Base-by-base conservation (phyloP, 163 green algal species). In the Chlamydomonas reinhardtii region DNA sequence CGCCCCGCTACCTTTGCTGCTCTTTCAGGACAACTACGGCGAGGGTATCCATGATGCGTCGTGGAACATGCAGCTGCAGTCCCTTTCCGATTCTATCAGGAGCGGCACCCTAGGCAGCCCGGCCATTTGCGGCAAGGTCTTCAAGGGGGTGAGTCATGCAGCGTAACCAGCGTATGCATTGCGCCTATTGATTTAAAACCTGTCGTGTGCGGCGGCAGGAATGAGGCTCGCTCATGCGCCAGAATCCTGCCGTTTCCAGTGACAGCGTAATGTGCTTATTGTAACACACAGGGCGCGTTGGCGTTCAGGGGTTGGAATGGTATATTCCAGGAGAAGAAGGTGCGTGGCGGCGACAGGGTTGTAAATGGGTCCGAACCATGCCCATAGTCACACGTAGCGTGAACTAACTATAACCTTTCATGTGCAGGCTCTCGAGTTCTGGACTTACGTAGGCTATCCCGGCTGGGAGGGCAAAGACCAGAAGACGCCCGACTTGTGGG, bases 251-350 rank as follows among this genome's bases (percentile, higher is more conserved):
- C 39, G 8, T 8, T 48, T 5, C 39, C 39, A 48, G 39, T 14
- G 39, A 14, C 39, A 48, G 39, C 39, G 8, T 8, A 5, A 56
- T 8, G 8, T 8, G 5, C 39, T 48, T 48, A 48, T 8, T 48
- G 39, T 5, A 5, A 48, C 8, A 48, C 39, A 48, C 83, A 89
- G 83, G 74, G 74, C 24, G 75, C 75, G 3, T 34, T 89, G 29
- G 83, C 83, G 0, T 71, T 89, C 22, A 73, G 32, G 4, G 74
- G 74, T 16, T 89, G 83, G 83, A 84, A 84, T 15, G 83, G 83
- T 56, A 77, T 89, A 32, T 89, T 89, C 66, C 11, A 74, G 24
- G 69, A 80, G 5, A 68, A 59, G 25, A 74, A 84, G 66, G 59
- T 66, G 59, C 4, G 39, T 48, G 39, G 5, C 39, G 39, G 39